Evolutionary conservation across 2,329 filamentous ascomycete species (phyloP).

Genomic region (Microdochium trichocladiopsis): DNA sequence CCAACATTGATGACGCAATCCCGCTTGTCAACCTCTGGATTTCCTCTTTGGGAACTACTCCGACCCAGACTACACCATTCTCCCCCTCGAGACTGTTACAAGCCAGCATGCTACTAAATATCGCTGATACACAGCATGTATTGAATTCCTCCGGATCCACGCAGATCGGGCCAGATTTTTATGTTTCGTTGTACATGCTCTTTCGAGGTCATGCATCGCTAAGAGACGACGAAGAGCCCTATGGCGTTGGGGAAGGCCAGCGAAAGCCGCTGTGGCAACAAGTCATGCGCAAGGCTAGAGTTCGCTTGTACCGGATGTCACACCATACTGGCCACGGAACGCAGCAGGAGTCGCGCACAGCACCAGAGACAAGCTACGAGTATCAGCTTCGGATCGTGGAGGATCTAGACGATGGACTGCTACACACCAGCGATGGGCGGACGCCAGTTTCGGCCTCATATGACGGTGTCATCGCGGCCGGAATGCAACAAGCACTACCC

Average conservation of each 20-base stretch:
- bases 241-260: conserved; percentile 43
- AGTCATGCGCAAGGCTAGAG: conserved; percentile 84
- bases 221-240: conserved; percentile 35
- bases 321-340: conserved; percentile 2
- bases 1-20: conserved; percentile 82
- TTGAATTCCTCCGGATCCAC: conserved; percentile 55
- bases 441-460: conserved; percentile 20
- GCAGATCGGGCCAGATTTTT: conserved; percentile 84
- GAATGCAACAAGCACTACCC: conserved; percentile 46
- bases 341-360: not conserved
- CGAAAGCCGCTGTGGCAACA: conserved; percentile 84
- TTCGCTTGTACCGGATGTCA: conserved; percentile 70
- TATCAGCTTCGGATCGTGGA: conserved; percentile 81
- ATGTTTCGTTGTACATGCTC: conserved; percentile 88
- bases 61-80: conserved; percentile 74
- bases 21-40: conserved; percentile 91
- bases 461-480: conserved; percentile 33
- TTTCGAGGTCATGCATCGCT: conserved; percentile 68
- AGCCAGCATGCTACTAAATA: conserved; percentile 82
- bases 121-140: conserved; percentile 78
- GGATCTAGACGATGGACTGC: conserved; percentile 58
- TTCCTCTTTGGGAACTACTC: conserved; percentile 81
- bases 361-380: conserved; percentile 40
- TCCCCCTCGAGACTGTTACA: conserved; percentile 88
- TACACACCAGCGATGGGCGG: conserved; percentile 34